phyloP scores from a whole-genome alignment of 768 basidiomycete genomes.

The Butyriboletus loyo region DNA sequence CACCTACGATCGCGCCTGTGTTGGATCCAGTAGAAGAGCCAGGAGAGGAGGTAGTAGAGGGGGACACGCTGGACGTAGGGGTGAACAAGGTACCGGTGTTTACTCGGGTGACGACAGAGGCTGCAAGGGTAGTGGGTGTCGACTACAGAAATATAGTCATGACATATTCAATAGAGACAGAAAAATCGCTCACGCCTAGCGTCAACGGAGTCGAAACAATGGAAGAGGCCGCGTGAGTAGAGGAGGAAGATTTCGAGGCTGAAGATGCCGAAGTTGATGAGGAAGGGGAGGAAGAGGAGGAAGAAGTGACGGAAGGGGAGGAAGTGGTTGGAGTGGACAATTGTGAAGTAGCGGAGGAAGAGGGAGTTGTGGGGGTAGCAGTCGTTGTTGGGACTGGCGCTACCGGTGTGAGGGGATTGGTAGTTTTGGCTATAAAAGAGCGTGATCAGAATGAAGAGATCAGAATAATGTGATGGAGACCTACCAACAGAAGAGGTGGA shows the following conservation, averaged over 20 bases:
- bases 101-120: not conserved
- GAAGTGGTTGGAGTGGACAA: not conserved
- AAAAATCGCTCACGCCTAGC: constrained; percentile 20
- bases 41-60: constrained; percentile 29
- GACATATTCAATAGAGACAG: not conserved
- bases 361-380: constrained; percentile 14
- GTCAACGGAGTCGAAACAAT: not conserved
- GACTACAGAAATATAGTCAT: not conserved
- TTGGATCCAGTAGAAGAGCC: constrained; percentile 35
- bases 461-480: not conserved
- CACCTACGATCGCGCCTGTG: constrained; percentile 34
- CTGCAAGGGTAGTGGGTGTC: not conserved
- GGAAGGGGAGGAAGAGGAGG: constrained; percentile 9
- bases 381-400: constrained; percentile 11
- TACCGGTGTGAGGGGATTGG: not conserved
- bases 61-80: constrained; percentile 1
- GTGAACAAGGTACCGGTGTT: not conserved
- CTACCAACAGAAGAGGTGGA: not conserved
- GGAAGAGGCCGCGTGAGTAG: constrained; percentile 1
- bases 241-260: constrained; percentile 4
- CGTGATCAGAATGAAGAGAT: not conserved
- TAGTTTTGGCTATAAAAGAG: constrained; percentile 1
- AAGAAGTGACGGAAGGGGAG: constrained; percentile 2
- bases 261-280: not conserved
- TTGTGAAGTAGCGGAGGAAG: constrained; percentile 3